Evolutionary conservation across 2,329 filamentous ascomycete genomes (phyloP), one percentile per base, ranked within the genome.

Genomic region (Ophiocordyceps camponoti-saundersi): DNA sequence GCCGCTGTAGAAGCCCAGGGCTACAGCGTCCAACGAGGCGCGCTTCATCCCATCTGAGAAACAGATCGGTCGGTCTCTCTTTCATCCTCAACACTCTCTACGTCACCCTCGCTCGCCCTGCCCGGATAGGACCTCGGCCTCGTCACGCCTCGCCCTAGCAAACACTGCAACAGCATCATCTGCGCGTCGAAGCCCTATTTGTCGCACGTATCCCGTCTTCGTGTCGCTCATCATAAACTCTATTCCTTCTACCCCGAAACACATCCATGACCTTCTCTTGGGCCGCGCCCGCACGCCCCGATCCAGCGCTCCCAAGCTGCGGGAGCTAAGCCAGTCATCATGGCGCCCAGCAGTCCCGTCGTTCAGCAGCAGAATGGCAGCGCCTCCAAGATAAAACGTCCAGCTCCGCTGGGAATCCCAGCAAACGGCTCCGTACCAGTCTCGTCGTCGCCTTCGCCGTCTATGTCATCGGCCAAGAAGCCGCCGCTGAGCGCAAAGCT

Each of bases 311-410:
- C 34, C 42, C 26, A 41, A 48, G 47, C 44, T 44, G 47, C 43
- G 51, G 48, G 40, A 48, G 43, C 47, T 46, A 40, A 48, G 44
- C 50, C 55, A 53, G 53, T 53, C 58, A 58, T 57, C 53, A 79
- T 79, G 75, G 72, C 73, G 59, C 72, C 75, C 51, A 68, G 73
- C 57, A 71, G 72, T 57, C 68, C 71, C 49, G 65, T 68, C 48
- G 54, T 57, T 46, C 65, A 65, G 54, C 65, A 65, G 54, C 66
- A 67, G 49, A 62, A 64, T 57, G 65, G 61, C 55, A 65, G 61
- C 55, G 57, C 63, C 53, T 61, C 60, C 53, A 87, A 86, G 65
- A 72, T 77, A 52, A 87, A 86, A 65, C 79, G 81, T 34, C 79
- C 79, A 50, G 68, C 75, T 46, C 78, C 79, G 36, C 72, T 80